A percentile compares a stretch with the other conserved stretches of the same genome.
Evolutionary conservation across 177 flowering plant genomes (phyloP).

Genomic region (Telopea speciosissima): DNA sequence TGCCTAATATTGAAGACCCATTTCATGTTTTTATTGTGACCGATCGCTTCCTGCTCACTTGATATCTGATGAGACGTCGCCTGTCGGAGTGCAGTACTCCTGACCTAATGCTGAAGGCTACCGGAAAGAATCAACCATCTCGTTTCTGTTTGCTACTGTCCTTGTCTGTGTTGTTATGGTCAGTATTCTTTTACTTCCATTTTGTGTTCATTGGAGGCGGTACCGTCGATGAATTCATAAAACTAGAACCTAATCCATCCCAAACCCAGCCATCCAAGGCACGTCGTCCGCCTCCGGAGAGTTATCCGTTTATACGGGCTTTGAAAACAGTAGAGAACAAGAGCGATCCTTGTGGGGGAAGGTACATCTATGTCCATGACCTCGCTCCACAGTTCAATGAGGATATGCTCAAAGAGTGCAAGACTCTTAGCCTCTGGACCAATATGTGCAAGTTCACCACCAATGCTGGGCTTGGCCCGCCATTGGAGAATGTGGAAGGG

Average conservation of each 20-base stretch:
- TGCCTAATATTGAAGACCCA: neutral
- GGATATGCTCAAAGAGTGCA: conserved; percentile 23
- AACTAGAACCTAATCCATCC: conserved; percentile 3
- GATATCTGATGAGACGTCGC: conserved; percentile 62
- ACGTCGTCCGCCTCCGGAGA: neutral
- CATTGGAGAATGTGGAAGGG: conserved; percentile 70
- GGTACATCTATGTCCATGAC: conserved; percentile 59
- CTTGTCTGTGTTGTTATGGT: conserved; percentile 65
- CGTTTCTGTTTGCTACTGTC: conserved; percentile 55
- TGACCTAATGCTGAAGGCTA: conserved; percentile 63
- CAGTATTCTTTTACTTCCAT: conserved; percentile 64
- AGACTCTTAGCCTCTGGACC: conserved; percentile 74
- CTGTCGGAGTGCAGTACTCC: conserved; percentile 6
- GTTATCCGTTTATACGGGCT: no score
- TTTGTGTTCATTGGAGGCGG: conserved; percentile 50
- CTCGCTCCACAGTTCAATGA: conserved; percentile 85
- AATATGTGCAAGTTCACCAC: conserved; percentile 85
- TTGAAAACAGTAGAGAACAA: conserved; percentile 55
- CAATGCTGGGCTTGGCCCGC: conserved; percentile 88
- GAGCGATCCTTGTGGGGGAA: no score
- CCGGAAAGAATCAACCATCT: conserved; percentile 40
- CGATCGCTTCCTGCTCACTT: neutral
- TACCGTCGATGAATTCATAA: conserved; percentile 22
- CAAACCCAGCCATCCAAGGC: neutral
- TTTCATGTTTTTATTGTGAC: neutral